Base-by-base conservation (phyloP, 1,284 basidiomycete genomes). In the Marasmius sp. region DNA sequence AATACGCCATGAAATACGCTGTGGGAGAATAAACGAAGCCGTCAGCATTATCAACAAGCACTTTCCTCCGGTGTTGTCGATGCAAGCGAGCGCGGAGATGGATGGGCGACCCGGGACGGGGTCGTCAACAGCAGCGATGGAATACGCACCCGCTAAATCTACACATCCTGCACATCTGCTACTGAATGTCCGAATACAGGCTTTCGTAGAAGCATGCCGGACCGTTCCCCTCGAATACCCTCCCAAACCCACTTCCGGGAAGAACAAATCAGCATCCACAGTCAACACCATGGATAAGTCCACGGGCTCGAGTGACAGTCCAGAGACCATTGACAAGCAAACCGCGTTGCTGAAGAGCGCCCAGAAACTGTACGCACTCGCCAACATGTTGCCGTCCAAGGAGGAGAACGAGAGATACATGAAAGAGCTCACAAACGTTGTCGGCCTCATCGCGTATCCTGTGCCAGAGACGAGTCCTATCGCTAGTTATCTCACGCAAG, bases 121-220 rank as follows among this genome's bases (percentile, higher is more conserved):
- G 4, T 61, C 52, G 12, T 49, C 67, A 51, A 58, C 61, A 36
- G 68, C 58, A 63, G 59, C 33, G 57, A 52, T 34, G 64, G 63
- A 53, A 68, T 82, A 87, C 65, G 72, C 83, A 22, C 77, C 85
- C 8, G 75, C 85, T 4, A 88, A 82, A 1, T 85, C 89, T 8
- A 79, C 88, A 36, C 82, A 92, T 54, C 89, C 93, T 16, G 75
- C 80, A 1, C 92, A 94, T 69, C 79, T 96, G 52, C 78, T 81
- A 41, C 83, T 96, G 65, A 94, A 95, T 69, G 83, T 96, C 53
- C 91, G 90, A 66, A 91, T 95, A 41, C 86, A 91, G 51, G 84
- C 85, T 0, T 95, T 95, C 75, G 87, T 92, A 67, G 94, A 96
- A 73, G 82, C 88, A 8, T 88, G 91, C 64, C 87, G 94, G 38